A percentile compares a stretch with the other conserved stretches of the same genome.
phyloP scores from a whole-genome alignment of 2,329 filamentous ascomycete genomes.

The Colletotrichum costaricense region DNA sequence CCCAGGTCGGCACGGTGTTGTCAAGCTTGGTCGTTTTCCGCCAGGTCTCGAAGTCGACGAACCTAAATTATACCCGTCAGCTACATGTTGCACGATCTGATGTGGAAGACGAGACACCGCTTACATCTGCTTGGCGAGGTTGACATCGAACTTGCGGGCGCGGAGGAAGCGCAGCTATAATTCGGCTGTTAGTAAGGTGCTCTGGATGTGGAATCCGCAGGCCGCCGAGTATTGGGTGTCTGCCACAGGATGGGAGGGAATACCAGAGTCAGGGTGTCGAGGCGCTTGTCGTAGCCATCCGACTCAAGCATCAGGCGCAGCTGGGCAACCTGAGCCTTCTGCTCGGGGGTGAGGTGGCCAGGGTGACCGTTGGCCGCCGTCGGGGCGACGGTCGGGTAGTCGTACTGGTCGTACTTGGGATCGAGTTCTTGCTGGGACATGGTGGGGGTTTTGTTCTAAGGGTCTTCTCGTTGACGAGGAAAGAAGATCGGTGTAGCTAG shows the following conservation, averaged over 20 bases:
- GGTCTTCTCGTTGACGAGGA: constrained; percentile 19
- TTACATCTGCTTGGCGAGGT: constrained; percentile 87
- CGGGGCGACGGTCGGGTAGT: constrained; percentile 85
- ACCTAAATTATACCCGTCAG: constrained; percentile 68
- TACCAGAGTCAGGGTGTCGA: constrained; percentile 94
- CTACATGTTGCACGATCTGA: not conserved
- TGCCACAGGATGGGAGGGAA: constrained; percentile 41
- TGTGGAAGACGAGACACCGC: not conserved
- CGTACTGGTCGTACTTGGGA: constrained; percentile 95
- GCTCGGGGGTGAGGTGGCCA: constrained; percentile 85
- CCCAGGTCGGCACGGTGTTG: constrained; percentile 81
- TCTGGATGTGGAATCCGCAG: not conserved
- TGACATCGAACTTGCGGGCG: constrained; percentile 94
- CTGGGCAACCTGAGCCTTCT: constrained; percentile 91
- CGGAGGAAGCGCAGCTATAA: constrained; percentile 85
- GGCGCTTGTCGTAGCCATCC: constrained; percentile 81
- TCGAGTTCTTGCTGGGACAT: constrained; percentile 64
- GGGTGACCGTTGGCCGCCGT: constrained; percentile 81
- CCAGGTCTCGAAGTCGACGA: constrained; percentile 91
- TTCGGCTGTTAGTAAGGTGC: constrained; percentile 30
- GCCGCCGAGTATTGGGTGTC: constrained; percentile 3
- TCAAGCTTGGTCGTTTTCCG: constrained; percentile 88
- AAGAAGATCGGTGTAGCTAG: constrained; percentile 28
- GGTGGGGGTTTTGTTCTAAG: constrained; percentile 26
- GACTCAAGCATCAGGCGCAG: constrained; percentile 86